These are phyloP conservation scores for Aspergillus heteromorphus DNA, from an alignment of 495 filamentous ascomycete genomes.

Conservation along the genomic window DNA sequence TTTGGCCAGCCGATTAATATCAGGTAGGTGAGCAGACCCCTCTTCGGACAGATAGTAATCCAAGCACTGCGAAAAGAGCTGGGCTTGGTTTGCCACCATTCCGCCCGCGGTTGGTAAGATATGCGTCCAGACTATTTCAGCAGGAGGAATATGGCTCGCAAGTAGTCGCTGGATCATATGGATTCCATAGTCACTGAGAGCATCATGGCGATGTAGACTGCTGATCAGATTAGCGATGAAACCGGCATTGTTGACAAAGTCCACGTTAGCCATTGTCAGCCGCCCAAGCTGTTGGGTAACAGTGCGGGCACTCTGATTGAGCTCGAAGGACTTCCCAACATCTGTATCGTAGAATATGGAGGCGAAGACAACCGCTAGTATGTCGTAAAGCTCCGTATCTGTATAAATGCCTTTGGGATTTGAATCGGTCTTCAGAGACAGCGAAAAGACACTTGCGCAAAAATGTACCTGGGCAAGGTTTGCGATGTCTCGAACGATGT, in stretches of 20 bases:
- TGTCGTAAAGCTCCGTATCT: constrained; percentile 53
- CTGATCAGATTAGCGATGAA: constrained; percentile 45
- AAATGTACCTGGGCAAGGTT: constrained; percentile 58
- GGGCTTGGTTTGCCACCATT: constrained; percentile 63
- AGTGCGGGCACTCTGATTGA: constrained; percentile 49
- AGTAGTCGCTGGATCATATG: constrained; percentile 65
- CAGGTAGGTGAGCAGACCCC: constrained; percentile 47
- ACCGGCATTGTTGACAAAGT: constrained; percentile 48
- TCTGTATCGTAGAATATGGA: constrained; percentile 64
- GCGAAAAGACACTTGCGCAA: constrained; percentile 54
- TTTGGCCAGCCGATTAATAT: constrained; percentile 51
- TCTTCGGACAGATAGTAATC: constrained; percentile 68
- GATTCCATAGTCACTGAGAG: constrained; percentile 57
- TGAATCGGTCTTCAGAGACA: constrained; percentile 59
- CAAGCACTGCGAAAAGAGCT: constrained; percentile 66
- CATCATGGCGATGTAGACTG: constrained; percentile 35
- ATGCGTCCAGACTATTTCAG: constrained; percentile 68
- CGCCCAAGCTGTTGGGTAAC: constrained; percentile 55
- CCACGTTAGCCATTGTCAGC: constrained; percentile 57
- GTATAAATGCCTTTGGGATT: constrained; percentile 53
- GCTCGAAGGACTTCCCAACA: constrained; percentile 56
- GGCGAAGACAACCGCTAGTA: constrained; percentile 54
- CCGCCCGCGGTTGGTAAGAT: constrained; percentile 57
- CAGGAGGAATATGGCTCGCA: constrained; percentile 49
- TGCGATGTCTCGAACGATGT: constrained; percentile 58